Conservation (phyloP, 257 asterid species). For the Nicotiana sylvestris region DNA sequence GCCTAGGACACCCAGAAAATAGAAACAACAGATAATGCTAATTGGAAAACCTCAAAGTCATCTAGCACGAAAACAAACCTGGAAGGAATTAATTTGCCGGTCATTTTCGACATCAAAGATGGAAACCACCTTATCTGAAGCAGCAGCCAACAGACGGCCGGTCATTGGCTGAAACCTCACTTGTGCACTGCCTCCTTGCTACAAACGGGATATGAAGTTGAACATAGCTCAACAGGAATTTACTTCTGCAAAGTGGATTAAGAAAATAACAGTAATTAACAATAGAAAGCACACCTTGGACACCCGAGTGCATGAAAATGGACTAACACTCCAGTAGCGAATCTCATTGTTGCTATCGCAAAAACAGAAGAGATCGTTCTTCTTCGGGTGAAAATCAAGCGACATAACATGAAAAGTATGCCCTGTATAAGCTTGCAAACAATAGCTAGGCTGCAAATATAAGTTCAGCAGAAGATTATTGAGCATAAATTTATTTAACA, state of each 20-base stretch:
- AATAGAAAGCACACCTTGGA: slow-evolving; percentile 14
- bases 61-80: slow-evolving; percentile 13
- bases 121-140: slow-evolving; percentile 24
- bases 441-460: slow-evolving; percentile 21
- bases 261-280: not conserved
- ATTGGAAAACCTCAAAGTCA: not conserved
- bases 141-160: slow-evolving; percentile 21
- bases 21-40: not conserved
- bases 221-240: not conserved
- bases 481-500: not conserved
- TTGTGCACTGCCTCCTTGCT: slow-evolving; percentile 24
- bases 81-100: slow-evolving; percentile 14
- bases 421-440: slow-evolving; percentile 16
- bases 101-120: slow-evolving; percentile 23
- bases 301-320: slow-evolving; percentile 11
- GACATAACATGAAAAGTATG: slow-evolving; percentile 20
- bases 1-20: not conserved
- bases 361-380: slow-evolving; percentile 19
- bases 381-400: slow-evolving; percentile 23
- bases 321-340: slow-evolving; percentile 20
- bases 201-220: not conserved
- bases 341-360: slow-evolving; percentile 21
- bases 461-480: not conserved
- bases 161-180: slow-evolving; percentile 25
- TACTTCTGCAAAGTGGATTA: not conserved